These are phyloP conservation scores for Eleusine coracana DNA, from an alignment of 176 grass and related monocot genomes.

Conservation along the genomic window DNA sequence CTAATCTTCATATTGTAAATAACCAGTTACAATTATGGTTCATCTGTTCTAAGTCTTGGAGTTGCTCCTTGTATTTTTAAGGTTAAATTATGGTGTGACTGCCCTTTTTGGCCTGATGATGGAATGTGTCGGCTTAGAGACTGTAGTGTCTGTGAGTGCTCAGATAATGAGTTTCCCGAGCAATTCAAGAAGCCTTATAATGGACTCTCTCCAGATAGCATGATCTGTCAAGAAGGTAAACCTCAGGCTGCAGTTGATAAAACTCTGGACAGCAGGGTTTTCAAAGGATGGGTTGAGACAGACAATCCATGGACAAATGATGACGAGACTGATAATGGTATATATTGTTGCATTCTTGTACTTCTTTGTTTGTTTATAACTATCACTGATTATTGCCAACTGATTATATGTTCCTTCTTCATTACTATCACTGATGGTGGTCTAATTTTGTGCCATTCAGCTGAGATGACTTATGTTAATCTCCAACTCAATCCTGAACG, in stretches of 20 bases:
- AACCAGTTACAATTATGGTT: not conserved
- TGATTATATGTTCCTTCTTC: conserved; percentile 5
- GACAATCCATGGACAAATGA: conserved; percentile 99
- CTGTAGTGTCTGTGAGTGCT: conserved; percentile 92
- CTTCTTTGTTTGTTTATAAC: no score
- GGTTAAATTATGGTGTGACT: conserved; percentile 99
- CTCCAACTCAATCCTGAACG: conserved; percentile 93
- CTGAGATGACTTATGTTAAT: conserved; percentile 94
- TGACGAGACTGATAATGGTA: conserved; percentile 95
- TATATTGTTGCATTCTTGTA: conserved; percentile 20
- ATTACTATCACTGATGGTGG: conserved; percentile 4
- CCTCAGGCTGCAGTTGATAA: conserved; percentile 85
- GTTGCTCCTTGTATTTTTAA: not conserved
- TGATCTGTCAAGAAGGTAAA: conserved; percentile 88
- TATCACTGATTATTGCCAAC: not conserved
- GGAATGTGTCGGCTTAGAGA: conserved; percentile 90
- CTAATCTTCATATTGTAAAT: not conserved
- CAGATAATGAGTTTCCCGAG: conserved; percentile 89
- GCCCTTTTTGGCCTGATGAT: conserved; percentile 96
- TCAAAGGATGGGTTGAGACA: conserved; percentile 84
- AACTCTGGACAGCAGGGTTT: conserved; percentile 82
- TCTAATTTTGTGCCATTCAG: conserved; percentile 51
- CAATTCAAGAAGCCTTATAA: conserved; percentile 72
- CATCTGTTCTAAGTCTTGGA: conserved; percentile 7
- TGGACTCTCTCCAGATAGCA: conserved; percentile 55